Base-by-base conservation (phyloP, 1,139 yeast genomes). In the Geotrichum klebahnii region DNA sequence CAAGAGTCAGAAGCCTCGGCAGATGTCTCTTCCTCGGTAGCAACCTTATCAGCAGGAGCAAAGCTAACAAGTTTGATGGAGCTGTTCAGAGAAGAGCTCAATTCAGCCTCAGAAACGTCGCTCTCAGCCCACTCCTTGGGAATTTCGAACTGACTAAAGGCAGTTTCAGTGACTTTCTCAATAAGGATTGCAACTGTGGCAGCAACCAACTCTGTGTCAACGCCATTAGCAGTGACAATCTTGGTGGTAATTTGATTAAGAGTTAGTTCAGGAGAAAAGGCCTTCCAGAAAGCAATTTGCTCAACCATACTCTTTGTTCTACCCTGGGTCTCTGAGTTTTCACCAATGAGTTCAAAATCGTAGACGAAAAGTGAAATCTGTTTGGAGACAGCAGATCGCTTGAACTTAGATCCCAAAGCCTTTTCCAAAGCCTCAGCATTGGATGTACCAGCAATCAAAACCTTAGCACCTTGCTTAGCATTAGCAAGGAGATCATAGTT, bases 201-300 rank as follows among this genome's bases (percentile, higher is more conserved):
- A 24, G 90, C 94, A 59, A 87, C 78, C 53, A 87, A 75, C 69
- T 87, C 96, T 55, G 87, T 84, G 54, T 82, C 88, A 53, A 84
- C 79, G 50, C 95, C 94, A 57, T 83, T 82, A 22, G 95, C 84
- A 64, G 83, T 86, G 64, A 84, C 80, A 60, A 88, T 79, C 67
- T 83, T 84, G 67, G 87, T 84, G 54, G 87, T 89, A 59, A 84
- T 77, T 42, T 82, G 81, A 46, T 81, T 83, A 46, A 71, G 66
- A 39, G 76, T 75, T 44, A 82, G 75, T 49, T 77, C 76, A 6
- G 89, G 87, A 54, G 76, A 78, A 5, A 86, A 78, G 37, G 77
- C 72, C 58, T 78, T 77, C 95, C 96, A 88, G 73, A 87, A 84
- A 1, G 82, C 87, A 48, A 84, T 78, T 69, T 88, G 96, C 52